Evolutionary conservation across 208 protist genomes (phyloP).

Genomic region (Leishmania arabica): DNA sequence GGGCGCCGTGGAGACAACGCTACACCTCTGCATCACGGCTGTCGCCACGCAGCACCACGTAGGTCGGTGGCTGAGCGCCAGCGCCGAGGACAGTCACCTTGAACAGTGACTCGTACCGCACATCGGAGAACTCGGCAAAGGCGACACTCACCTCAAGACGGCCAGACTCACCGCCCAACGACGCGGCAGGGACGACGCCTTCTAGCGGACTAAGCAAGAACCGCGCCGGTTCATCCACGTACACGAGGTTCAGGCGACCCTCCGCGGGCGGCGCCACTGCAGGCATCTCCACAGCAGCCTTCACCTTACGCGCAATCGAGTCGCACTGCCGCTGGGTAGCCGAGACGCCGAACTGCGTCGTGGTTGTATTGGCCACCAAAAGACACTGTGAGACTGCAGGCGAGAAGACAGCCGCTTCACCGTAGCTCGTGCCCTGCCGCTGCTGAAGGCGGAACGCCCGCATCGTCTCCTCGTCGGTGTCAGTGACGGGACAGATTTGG

Average conservation of each 20-base stretch:
- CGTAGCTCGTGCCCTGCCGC: constrained; percentile 6
- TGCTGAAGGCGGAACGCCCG: constrained; percentile 26
- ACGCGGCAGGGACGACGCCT: constrained; percentile 68
- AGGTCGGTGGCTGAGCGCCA: constrained; percentile 28
- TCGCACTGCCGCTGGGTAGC: constrained; percentile 12
- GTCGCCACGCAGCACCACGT: constrained; percentile 69
- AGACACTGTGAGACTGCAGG: neutral
- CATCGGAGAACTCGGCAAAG: constrained; percentile 70
- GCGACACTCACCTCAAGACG: constrained; percentile 38
- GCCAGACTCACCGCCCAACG: constrained; percentile 69
- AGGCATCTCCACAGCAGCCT: constrained; percentile 50
- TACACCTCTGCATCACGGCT: constrained; percentile 86
- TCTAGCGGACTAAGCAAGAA: constrained; percentile 52
- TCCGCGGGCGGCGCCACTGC: constrained; percentile 27
- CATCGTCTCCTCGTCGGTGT: constrained; percentile 8
- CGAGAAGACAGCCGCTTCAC: neutral
- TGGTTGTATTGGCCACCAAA: constrained; percentile 15
- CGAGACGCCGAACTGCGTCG: constrained; percentile 22
- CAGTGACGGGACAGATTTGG: constrained; percentile 33
- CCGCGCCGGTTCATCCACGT: constrained; percentile 35
- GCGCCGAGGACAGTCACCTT: constrained; percentile 52
- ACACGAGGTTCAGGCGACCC: constrained; percentile 24
- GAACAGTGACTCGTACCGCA: constrained; percentile 75
- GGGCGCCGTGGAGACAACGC: neutral
- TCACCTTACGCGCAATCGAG: constrained; percentile 38